phyloP scores from a whole-genome alignment of 108 stramenopile genomes.

The Poteriospumella lacustris region DNA sequence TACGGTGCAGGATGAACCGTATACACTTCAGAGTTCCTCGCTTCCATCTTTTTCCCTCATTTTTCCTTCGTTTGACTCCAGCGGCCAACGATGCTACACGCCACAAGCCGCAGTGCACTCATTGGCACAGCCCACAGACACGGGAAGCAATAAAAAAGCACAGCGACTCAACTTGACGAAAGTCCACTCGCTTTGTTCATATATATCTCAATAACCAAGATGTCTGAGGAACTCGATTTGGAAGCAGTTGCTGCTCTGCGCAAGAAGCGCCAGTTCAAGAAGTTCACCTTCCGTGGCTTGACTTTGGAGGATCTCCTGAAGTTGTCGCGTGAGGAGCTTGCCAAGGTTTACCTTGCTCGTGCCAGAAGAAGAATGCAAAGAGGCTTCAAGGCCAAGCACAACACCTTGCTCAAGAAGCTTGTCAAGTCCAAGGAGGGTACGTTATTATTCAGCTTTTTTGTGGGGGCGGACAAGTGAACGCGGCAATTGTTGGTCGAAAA shows the following conservation, averaged over 20 bases:
- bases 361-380: conserved; percentile 96
- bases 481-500: too few species aligned
- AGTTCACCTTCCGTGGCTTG: conserved; percentile 97
- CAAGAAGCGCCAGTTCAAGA: conserved; percentile 99
- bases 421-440: conserved; percentile 90
- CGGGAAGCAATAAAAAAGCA: too few species aligned
- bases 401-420: conserved; percentile 97
- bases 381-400: conserved; percentile 96
- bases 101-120: too few species aligned
- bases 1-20: too few species aligned
- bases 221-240: conserved; percentile 69
- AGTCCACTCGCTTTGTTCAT: too few species aligned
- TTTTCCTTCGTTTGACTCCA: too few species aligned
- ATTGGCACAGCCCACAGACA: too few species aligned
- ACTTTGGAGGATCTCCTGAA: conserved; percentile 95
- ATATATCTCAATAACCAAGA: conserved; percentile 40
- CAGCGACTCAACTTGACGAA: too few species aligned
- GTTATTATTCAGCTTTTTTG: neutral
- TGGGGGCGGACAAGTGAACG: too few species aligned
- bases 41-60: too few species aligned
- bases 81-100: too few species aligned
- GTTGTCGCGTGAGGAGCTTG: conserved; percentile 89
- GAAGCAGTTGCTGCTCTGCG: conserved; percentile 94
- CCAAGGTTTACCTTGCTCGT: conserved; percentile 87
- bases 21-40: too few species aligned